phyloP scores from a whole-genome alignment of 768 basidiomycete genomes.

The Hericium coralloides region DNA sequence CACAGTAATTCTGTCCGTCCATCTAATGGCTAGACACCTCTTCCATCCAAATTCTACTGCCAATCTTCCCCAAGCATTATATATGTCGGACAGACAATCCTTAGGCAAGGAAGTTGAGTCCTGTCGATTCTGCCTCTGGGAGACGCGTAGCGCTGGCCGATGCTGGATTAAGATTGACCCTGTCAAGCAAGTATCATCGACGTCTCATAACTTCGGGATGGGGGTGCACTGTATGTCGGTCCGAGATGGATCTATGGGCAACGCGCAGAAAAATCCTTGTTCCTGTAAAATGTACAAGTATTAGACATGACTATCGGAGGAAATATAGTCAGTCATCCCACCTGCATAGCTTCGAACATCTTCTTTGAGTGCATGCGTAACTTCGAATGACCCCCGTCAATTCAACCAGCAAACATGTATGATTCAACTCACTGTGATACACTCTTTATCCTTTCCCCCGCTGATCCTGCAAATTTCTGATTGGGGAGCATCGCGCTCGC shows the following conservation, averaged over 20 bases:
- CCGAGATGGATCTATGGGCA: constrained; percentile 55
- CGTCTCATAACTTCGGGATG: constrained; percentile 33
- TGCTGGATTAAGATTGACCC: too few relatives aligned
- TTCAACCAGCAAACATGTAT: neutral
- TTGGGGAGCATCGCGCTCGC: constrained; percentile 43
- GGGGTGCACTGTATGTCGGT: constrained; percentile 65
- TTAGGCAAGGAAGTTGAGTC: too few relatives aligned
- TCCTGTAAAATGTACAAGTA: constrained; percentile 27
- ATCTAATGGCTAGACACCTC: too few relatives aligned
- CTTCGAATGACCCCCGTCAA: constrained; percentile 23
- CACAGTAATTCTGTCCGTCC: too few relatives aligned
- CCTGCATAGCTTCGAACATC: constrained; percentile 69
- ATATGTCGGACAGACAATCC: too few relatives aligned
- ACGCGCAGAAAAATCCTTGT: constrained; percentile 58
- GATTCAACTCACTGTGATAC: constrained; percentile 39
- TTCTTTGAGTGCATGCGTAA: constrained; percentile 53
- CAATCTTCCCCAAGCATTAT: too few relatives aligned
- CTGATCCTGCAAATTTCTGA: constrained; percentile 52
- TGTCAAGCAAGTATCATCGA: neutral
- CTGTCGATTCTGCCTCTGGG: too few relatives aligned
- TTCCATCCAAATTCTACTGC: too few relatives aligned
- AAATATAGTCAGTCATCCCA: constrained; percentile 15
- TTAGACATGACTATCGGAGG: neutral
- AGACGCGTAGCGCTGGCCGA: neutral
- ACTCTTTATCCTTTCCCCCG: constrained; percentile 31